These are phyloP conservation scores for Talaromyces sp. DNA, from an alignment of 2,329 filamentous ascomycete genomes.

Conservation along the genomic window DNA sequence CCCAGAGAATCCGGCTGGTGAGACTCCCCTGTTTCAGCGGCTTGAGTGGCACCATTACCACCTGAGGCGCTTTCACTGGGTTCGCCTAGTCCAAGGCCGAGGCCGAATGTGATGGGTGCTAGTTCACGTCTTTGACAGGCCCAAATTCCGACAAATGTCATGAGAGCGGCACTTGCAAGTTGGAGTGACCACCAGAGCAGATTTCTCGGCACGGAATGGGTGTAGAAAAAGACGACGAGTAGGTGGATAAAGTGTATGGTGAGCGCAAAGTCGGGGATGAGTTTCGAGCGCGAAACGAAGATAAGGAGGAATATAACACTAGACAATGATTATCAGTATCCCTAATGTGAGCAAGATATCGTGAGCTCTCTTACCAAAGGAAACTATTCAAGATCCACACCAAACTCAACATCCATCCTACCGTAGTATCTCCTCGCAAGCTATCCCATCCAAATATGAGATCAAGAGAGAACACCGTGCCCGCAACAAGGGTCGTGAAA, in stretches of 20 bases:
- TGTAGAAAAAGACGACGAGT: slow-evolving; percentile 72
- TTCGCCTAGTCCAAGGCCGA: slow-evolving; percentile 40
- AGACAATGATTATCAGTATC: not conserved
- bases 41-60: slow-evolving; percentile 18
- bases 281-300: slow-evolving; percentile 82
- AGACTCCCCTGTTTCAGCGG: slow-evolving; percentile 11
- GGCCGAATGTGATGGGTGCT: slow-evolving; percentile 78
- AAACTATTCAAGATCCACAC: slow-evolving; percentile 66
- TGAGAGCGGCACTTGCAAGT: slow-evolving; percentile 57
- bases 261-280: slow-evolving; percentile 90
- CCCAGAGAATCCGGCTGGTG: slow-evolving; percentile 7
- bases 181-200: slow-evolving; percentile 82
- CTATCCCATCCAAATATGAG: slow-evolving; percentile 62
- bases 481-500: slow-evolving; percentile 65
- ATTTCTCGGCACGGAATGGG: slow-evolving; percentile 69
- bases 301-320: slow-evolving; percentile 81
- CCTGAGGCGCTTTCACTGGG: slow-evolving; percentile 15
- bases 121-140: slow-evolving; percentile 88
- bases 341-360: slow-evolving; percentile 22
- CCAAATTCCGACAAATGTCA: slow-evolving; percentile 77
- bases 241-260: slow-evolving; percentile 84
- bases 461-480: slow-evolving; percentile 56
- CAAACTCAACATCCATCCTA: slow-evolving; percentile 66
- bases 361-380: slow-evolving; percentile 53
- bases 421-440: slow-evolving; percentile 63